These are phyloP conservation scores for Urochloa ruziziensis DNA, from an alignment of 176 grass and related monocot genomes.

Conservation along the genomic window DNA sequence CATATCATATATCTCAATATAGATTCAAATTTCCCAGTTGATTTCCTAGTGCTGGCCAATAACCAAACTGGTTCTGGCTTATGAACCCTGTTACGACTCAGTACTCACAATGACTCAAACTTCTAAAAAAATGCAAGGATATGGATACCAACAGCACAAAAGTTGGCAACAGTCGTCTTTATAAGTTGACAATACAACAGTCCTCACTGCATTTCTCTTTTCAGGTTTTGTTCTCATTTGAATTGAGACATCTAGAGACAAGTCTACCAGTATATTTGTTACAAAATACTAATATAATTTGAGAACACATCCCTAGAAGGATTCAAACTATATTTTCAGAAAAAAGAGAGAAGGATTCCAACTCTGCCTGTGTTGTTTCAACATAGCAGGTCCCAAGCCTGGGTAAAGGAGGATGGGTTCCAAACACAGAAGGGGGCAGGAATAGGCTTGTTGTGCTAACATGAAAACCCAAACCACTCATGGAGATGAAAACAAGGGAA, in stretches of 20 bases:
- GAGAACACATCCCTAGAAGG: neutral
- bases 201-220: neutral
- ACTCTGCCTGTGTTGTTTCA: neutral
- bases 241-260: neutral
- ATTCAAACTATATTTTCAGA: too few species aligned
- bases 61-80: neutral
- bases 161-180: neutral
- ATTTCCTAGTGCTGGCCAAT: neutral
- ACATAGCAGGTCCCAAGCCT: neutral
- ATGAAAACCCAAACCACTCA: neutral
- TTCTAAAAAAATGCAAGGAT: neutral
- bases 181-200: neutral
- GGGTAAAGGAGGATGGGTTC: neutral
- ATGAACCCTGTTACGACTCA: neutral
- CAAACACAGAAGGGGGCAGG: neutral
- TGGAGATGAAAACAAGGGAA: neutral
- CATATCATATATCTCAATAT: neutral
- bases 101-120: neutral
- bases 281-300: neutral
- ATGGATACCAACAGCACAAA: constrained; percentile 18
- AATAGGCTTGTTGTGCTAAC: neutral
- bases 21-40: neutral
- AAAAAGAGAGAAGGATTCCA: neutral
- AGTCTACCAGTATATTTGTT: neutral
- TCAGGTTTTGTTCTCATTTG: constrained; percentile 9